A percentile compares a stretch with the other conserved stretches of the same genome.
Evolutionary conservation across 164 flowering plant species (phyloP).

Genomic region (Piper betle): DNA sequence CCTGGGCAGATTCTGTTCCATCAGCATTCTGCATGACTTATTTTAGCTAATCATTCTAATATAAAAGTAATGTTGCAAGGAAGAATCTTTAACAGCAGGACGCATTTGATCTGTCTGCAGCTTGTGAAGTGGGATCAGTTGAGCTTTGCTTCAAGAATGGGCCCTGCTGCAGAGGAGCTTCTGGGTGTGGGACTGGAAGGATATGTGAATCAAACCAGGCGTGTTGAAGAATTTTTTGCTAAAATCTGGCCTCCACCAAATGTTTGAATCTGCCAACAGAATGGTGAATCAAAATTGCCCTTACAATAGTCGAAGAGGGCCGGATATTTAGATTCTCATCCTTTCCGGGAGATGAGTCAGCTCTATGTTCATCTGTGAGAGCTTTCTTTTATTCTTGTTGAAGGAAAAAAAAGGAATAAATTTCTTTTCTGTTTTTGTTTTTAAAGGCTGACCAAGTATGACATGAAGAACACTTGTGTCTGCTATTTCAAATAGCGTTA

Average conservation of each 20-base stretch:
- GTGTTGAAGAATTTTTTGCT: conserved; percentile 71
- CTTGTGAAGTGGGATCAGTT: conserved; percentile 80
- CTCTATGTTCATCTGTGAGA: too few species aligned
- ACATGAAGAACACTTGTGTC: too few species aligned
- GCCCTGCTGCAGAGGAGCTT: conserved; percentile 89
- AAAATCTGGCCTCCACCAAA: conserved; percentile 99
- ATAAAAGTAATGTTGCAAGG: neutral
- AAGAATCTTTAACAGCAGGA: neutral
- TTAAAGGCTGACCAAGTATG: too few species aligned
- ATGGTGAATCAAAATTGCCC: too few species aligned
- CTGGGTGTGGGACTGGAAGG: conserved; percentile 72
- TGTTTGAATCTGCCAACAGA: conserved; percentile 24
- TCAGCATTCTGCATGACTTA: neutral
- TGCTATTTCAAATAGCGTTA: too few species aligned
- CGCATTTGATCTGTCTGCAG: conserved; percentile 25
- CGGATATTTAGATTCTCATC: too few species aligned
- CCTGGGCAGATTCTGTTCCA: neutral
- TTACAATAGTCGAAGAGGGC: too few species aligned
- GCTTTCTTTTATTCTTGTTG: too few species aligned
- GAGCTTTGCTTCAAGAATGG: conserved; percentile 75
- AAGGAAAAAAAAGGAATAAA: too few species aligned
- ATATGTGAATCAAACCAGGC: conserved; percentile 55
- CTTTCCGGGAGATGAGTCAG: too few species aligned
- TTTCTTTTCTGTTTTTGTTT: too few species aligned
- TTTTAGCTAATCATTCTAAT: neutral